Conservation (phyloP, 192 early-diverging fungal species). For the Entomortierella lignicola region DNA sequence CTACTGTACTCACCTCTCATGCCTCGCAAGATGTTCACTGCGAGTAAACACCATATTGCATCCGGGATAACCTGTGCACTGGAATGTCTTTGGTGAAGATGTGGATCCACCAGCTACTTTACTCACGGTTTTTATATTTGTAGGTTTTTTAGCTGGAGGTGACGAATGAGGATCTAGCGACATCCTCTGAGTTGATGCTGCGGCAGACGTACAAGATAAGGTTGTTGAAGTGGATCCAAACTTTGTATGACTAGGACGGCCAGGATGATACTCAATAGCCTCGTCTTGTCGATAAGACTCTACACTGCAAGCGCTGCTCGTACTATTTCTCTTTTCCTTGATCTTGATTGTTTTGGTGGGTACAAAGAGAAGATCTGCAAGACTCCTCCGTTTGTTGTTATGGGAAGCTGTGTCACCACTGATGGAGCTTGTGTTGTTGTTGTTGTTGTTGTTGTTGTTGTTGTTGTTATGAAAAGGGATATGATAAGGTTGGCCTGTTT, state of each 20-base stretch:
- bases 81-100: constrained; percentile 47
- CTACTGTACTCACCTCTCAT: constrained; percentile 31
- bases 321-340: constrained; percentile 37
- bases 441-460: too few species aligned
- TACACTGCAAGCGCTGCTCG: constrained; percentile 25
- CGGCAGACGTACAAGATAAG: background rate
- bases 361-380: constrained; percentile 39
- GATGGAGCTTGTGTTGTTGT: background rate
- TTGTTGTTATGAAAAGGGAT: constrained; percentile 1
- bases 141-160: constrained; percentile 2
- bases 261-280: background rate
- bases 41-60: constrained; percentile 54
- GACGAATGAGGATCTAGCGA: constrained; percentile 14
- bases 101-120: constrained; percentile 25
- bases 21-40: constrained; percentile 51
- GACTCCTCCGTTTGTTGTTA: constrained; percentile 43
- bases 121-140: constrained; percentile 8
- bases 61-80: constrained; percentile 53
- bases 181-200: background rate
- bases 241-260: constrained; percentile 13
- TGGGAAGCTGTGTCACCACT: background rate
- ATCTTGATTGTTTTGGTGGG: constrained; percentile 30
- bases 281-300: constrained; percentile 49
- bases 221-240: constrained; percentile 10
- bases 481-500: constrained; percentile 7